Evolutionary conservation across 1,139 yeast genomes (phyloP), one percentile per base, ranked within the genome.

Genomic region (Lodderomyces orthopsilosis): DNA sequence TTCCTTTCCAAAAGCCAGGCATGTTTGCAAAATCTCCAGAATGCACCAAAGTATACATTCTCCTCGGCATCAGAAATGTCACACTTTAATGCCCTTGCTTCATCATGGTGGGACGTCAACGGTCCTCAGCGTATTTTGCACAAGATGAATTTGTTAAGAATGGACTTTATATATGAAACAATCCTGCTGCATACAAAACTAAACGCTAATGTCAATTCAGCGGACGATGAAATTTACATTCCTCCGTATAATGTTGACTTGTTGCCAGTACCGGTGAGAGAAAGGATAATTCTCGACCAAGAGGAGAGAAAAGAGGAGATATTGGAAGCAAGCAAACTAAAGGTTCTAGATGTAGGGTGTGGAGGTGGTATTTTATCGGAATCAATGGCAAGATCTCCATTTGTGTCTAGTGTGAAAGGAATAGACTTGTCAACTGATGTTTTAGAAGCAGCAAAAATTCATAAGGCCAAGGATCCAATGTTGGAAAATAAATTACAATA

Each of bases 281-380:
- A 57, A 6, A 70, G 72, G 43, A 80, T 85, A 30, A 53, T 70
- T n/a, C 49, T 56, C 15, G 83, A 80, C 47, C 78, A 78, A 47
- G 71, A 73, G 12, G 53, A 51, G 8, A 71, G 75, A 40, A 63
- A 80, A 44, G 67, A 69, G 19, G 68, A 69, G 35, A 52, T 78
- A 32, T 59, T 73, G 37, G 47, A 52, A 4, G 53, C 57, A 0
- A 52, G 66, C 35, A 63, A 72, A 41, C 65, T 80, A 42, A 63
- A 65, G 12, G 91, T 83, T 1, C 66, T 93, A 47, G 99, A 93
- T 59, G 83, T 93, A 43, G 99, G 99, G 0, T 94, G 98, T 59
- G 99, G 99, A 18, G 99, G 98, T 6, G 99, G 99, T 0, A 83
- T 93, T 23, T 69, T 93, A 35, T 70, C 91, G 4, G 99, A 93